Conservation (phyloP, 768 basidiomycete genomes). For the Udeniomyces megalosporus region DNA sequence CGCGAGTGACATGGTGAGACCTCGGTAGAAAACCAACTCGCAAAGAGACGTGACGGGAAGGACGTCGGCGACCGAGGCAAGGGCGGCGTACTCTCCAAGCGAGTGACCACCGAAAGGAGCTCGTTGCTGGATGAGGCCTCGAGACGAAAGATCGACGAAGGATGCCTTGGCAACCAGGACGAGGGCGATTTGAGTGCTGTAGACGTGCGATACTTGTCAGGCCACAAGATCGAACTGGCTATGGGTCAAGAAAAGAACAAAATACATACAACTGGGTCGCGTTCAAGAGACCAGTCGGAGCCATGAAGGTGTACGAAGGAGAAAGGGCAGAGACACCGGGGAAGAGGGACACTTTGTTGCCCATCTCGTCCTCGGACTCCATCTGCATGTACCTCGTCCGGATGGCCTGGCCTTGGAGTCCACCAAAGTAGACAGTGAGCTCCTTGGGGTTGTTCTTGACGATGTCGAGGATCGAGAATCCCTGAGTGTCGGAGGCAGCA, state of each 20-base stretch:
- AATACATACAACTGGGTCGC: slow-evolving; percentile 67
- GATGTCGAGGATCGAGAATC: slow-evolving; percentile 96
- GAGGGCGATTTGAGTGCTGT: slow-evolving; percentile 78
- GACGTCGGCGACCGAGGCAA: slow-evolving; percentile 94
- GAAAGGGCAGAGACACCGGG: slow-evolving; percentile 82
- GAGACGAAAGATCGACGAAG: slow-evolving; percentile 93
- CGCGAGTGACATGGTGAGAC: slow-evolving; percentile 98
- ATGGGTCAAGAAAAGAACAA: not conserved
- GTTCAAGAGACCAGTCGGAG: slow-evolving; percentile 84
- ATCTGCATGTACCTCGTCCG: slow-evolving; percentile 99
- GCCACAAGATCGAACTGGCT: not conserved
- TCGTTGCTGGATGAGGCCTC: slow-evolving; percentile 80
- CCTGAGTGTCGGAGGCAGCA: too few relatives aligned
- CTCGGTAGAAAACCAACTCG: slow-evolving; percentile 98
- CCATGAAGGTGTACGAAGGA: slow-evolving; percentile 94
- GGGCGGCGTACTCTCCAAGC: slow-evolving; percentile 92
- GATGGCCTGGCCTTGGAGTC: slow-evolving; percentile 95
- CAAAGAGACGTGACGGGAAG: slow-evolving; percentile 86
- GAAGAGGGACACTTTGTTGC: slow-evolving; percentile 92
- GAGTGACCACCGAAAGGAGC: slow-evolving; percentile 93
- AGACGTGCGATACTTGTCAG: not conserved
- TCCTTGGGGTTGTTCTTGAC: slow-evolving; percentile 97
- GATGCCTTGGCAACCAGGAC: slow-evolving; percentile 97
- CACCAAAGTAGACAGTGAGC: slow-evolving; percentile 97
- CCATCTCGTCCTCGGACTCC: slow-evolving; percentile 85